Percentiles rank a stretch among this genome's conserved stretches.
Conservation (phyloP, 768 basidiomycete species). For the Russula griseocarnosa region DNA sequence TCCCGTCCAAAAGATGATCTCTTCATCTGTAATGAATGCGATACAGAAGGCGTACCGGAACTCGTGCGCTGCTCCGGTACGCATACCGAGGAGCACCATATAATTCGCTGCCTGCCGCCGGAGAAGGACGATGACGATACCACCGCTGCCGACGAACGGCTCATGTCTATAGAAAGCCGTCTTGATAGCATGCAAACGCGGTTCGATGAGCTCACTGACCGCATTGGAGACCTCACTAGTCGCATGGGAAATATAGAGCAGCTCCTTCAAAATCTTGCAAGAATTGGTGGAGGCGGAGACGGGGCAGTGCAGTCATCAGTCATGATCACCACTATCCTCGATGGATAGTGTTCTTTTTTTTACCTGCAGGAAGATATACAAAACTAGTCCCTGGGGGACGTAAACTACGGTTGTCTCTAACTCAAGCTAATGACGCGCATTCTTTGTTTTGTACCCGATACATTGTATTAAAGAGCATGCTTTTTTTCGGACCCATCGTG, state of each 20-base stretch:
- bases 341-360: no score
- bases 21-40: constrained; percentile 27
- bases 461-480: no score
- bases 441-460: no score
- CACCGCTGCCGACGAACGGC: constrained; percentile 5
- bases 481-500: no score
- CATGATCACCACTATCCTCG: background rate
- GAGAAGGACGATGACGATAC: background rate
- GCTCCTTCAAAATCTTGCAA: background rate
- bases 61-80: constrained; percentile 9
- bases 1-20: background rate
- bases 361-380: no score
- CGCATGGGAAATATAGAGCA: constrained; percentile 5
- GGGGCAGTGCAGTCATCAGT: background rate
- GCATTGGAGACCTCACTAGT: background rate
- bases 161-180: constrained; percentile 12
- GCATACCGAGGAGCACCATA: constrained; percentile 12
- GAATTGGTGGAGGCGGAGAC: background rate
- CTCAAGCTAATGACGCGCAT: no score
- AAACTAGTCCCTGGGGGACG: no score
- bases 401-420: no score
- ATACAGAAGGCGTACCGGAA: constrained; percentile 7
- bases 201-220: background rate
- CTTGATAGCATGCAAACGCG: constrained; percentile 11
- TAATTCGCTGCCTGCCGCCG: constrained; percentile 18